These are phyloP conservation scores for Ophidiomyces ophidiicola DNA, from an alignment of 2,329 filamentous ascomycete genomes.

Conservation along the genomic window DNA sequence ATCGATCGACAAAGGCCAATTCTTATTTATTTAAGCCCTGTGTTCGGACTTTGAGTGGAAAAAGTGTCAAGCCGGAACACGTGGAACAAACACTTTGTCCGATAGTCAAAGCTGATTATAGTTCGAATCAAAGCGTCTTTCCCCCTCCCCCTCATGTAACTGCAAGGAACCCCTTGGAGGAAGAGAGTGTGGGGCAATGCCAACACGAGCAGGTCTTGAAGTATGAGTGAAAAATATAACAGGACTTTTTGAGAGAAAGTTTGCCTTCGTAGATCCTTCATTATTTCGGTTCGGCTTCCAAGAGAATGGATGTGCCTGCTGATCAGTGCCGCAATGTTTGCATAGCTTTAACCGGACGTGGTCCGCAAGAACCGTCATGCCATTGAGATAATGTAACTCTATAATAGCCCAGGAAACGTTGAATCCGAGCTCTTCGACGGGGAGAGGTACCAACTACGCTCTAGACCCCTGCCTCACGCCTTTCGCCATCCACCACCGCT, in stretches of 20 bases:
- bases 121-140: slow-evolving; percentile 4
- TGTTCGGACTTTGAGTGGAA: background rate
- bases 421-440: too few relatives aligned
- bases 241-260: slow-evolving; percentile 5
- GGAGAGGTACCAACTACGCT: too few relatives aligned
- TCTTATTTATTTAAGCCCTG: background rate
- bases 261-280: slow-evolving; percentile 3
- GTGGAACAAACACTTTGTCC: slow-evolving; percentile 2
- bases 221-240: background rate
- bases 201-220: background rate
- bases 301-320: slow-evolving; percentile 7
- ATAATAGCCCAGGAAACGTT: background rate
- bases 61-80: too few relatives aligned
- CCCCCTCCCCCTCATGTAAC: background rate
- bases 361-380: slow-evolving; percentile 8
- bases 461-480: too few relatives aligned
- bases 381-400: slow-evolving; percentile 8
- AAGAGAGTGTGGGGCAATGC: background rate
- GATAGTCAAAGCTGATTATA: slow-evolving; percentile 11
- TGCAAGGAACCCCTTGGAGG: background rate
- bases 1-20: too few relatives aligned
- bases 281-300: slow-evolving; percentile 9
- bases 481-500: background rate
- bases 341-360: slow-evolving; percentile 2
- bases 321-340: slow-evolving; percentile 4